Evolutionary conservation across 495 filamentous ascomycete species (phyloP).

Genomic region (Chlorociboria aeruginascens): DNA sequence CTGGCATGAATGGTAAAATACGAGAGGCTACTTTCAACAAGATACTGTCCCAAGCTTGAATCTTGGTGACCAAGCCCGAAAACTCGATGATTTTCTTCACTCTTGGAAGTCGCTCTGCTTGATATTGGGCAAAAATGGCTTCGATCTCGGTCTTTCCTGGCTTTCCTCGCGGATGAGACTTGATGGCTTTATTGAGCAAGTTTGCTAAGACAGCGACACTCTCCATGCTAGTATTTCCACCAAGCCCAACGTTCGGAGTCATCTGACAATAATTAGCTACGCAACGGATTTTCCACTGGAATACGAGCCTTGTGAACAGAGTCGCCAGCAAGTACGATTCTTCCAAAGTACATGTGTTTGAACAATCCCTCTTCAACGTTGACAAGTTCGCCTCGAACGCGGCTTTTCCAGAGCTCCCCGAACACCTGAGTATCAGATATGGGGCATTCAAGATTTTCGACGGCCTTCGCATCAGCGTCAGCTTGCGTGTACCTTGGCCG

Average conservation of each 20-base stretch:
- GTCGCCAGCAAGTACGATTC: slow-evolving; percentile 26
- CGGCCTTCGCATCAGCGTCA: neutral
- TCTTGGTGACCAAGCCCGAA: too few species aligned
- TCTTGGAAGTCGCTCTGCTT: too few species aligned
- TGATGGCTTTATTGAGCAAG: neutral
- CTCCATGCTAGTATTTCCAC: slow-evolving; percentile 26
- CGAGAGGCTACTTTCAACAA: too few species aligned
- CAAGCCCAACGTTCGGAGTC: slow-evolving; percentile 22
- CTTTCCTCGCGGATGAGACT: too few species aligned
- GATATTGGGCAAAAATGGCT: too few species aligned
- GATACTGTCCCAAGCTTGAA: too few species aligned
- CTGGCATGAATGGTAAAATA: too few species aligned
- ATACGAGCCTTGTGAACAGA: slow-evolving; percentile 24
- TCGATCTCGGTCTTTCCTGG: too few species aligned
- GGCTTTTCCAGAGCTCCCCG: slow-evolving; percentile 21
- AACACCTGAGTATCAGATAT: slow-evolving; percentile 5
- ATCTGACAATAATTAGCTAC: neutral
- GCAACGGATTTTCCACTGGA: neutral
- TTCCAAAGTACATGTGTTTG: slow-evolving; percentile 19
- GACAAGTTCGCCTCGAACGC: neutral
- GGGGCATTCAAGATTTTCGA: neutral
- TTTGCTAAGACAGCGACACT: neutral
- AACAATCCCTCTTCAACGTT: slow-evolving; percentile 27
- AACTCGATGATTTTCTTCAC: too few species aligned
- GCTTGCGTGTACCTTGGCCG: neutral